A percentile compares a stretch with the other conserved stretches of the same genome.
These are phyloP conservation scores for Penicillium bialowiezense DNA, from an alignment of 495 filamentous ascomycete genomes.

Conservation along the genomic window DNA sequence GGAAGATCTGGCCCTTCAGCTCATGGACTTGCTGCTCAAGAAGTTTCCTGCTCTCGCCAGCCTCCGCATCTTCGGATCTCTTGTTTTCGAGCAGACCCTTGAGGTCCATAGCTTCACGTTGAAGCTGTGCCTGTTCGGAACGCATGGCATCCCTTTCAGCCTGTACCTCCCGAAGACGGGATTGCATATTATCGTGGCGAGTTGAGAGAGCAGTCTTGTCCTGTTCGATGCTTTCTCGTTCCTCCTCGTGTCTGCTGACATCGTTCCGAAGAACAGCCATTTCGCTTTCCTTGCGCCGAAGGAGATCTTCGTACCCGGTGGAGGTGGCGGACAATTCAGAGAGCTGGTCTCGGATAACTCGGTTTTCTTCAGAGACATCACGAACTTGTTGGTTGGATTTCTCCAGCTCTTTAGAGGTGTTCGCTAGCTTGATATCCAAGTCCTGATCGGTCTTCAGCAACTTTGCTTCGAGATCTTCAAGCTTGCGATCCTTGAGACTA, in stretches of 20 bases:
- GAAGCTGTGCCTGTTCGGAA: constrained; percentile 75
- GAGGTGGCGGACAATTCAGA: constrained; percentile 86
- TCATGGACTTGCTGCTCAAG: constrained; percentile 85
- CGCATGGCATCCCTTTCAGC: constrained; percentile 84
- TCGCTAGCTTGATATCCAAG: constrained; percentile 79
- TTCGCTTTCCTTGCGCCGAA: constrained; percentile 92
- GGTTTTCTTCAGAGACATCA: constrained; percentile 78
- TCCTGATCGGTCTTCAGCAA: constrained; percentile 85
- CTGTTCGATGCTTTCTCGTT: constrained; percentile 71
- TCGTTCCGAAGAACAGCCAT: constrained; percentile 80
- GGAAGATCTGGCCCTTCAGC: constrained; percentile 78
- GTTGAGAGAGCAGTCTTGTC: constrained; percentile 65
- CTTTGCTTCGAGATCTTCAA: constrained; percentile 82
- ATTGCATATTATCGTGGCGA: constrained; percentile 78
- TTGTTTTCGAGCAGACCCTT: constrained; percentile 83
- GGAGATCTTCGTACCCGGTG: constrained; percentile 88
- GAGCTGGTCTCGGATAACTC: constrained; percentile 79
- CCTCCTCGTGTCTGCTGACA: constrained; percentile 71
- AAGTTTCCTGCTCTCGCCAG: constrained; percentile 78
- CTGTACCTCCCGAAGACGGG: constrained; percentile 76
- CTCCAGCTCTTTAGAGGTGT: constrained; percentile 79
- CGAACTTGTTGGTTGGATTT: constrained; percentile 65
- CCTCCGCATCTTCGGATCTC: constrained; percentile 84
- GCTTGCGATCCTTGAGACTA: constrained; percentile 82
- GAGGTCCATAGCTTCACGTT: constrained; percentile 85